Conservation (phyloP, 2,329 filamentous ascomycete species). For the Apiospora pterosperma region DNA sequence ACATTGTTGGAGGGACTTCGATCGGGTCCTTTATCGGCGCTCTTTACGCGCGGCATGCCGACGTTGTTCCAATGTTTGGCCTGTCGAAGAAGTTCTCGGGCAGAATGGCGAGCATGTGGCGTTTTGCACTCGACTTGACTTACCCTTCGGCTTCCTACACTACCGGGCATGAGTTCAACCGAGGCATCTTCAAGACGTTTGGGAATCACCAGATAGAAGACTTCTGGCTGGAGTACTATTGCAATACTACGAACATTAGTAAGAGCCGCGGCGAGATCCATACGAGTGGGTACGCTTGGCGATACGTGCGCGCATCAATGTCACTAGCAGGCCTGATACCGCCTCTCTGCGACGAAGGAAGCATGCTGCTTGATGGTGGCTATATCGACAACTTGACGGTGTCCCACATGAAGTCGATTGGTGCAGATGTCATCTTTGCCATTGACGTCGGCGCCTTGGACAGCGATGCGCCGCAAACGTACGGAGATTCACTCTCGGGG, state of each 20-base stretch:
- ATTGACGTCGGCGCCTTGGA: constrained; percentile 92
- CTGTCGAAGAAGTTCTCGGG: constrained; percentile 96
- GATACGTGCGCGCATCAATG: constrained; percentile 96
- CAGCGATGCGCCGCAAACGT: constrained; percentile 85
- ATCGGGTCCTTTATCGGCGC: constrained; percentile 96
- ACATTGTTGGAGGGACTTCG: constrained; percentile 91
- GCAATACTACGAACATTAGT: constrained; percentile 98
- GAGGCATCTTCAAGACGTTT: constrained; percentile 97
- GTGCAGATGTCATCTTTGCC: constrained; percentile 91
- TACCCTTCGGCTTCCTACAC: constrained; percentile 97
- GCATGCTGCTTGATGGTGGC: constrained; percentile 92
- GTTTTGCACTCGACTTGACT: constrained; percentile 93
- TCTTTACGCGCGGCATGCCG: constrained; percentile 91
- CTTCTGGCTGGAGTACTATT: constrained; percentile 98
- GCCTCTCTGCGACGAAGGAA: constrained; percentile 92
- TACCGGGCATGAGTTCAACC: constrained; percentile 97
- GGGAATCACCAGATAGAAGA: constrained; percentile 97
- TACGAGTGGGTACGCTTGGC: constrained; percentile 95
- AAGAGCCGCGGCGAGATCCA: constrained; percentile 90
- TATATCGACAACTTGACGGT: constrained; percentile 98
- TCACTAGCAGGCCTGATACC: constrained; percentile 89
- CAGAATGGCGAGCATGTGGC: constrained; percentile 98
- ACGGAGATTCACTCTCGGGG: constrained; percentile 90
- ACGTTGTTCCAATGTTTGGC: constrained; percentile 95
- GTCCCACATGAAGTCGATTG: constrained; percentile 92